A percentile compares a stretch with the other conserved stretches of the same genome.
phyloP scores from a whole-genome alignment of 148 eudicot species.

The Heliosperma pusillum region DNA sequence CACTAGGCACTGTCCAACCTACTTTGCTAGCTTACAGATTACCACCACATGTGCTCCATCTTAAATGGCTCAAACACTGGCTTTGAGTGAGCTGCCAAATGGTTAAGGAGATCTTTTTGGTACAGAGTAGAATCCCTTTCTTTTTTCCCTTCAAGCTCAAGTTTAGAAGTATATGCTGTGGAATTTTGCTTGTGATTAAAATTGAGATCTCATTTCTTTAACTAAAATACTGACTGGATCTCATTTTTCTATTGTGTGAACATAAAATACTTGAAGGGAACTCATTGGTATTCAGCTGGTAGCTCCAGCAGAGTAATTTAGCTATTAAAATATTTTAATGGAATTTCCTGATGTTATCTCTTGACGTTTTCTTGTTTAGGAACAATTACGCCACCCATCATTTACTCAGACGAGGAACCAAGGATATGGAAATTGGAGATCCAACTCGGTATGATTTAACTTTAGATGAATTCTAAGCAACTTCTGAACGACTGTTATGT shows the following conservation, averaged over 20 bases:
- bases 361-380: conserved; percentile 14
- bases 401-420: conserved; percentile 7
- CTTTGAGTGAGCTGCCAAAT: not conserved
- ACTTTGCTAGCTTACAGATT: too few species aligned
- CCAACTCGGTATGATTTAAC: conserved; percentile 19
- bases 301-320: not conserved
- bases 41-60: not conserved
- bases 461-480: conserved; percentile 11
- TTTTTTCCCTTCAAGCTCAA: not conserved
- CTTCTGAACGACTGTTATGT: not conserved
- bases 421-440: conserved; percentile 14
- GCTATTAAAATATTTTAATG: not conserved
- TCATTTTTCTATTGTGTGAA: not conserved
- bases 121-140: not conserved
- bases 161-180: too few species aligned
- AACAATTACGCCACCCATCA: conserved; percentile 22
- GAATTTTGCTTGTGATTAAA: not conserved
- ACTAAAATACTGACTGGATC: not conserved
- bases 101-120: not conserved
- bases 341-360: not conserved
- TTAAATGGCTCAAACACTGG: not conserved
- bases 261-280: not conserved
- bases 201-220: not conserved
- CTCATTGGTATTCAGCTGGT: not conserved
- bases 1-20: not conserved